Evolutionary conservation across 2,329 filamentous ascomycete species (phyloP).

Genomic region (Cercospora brassicicola): DNA sequence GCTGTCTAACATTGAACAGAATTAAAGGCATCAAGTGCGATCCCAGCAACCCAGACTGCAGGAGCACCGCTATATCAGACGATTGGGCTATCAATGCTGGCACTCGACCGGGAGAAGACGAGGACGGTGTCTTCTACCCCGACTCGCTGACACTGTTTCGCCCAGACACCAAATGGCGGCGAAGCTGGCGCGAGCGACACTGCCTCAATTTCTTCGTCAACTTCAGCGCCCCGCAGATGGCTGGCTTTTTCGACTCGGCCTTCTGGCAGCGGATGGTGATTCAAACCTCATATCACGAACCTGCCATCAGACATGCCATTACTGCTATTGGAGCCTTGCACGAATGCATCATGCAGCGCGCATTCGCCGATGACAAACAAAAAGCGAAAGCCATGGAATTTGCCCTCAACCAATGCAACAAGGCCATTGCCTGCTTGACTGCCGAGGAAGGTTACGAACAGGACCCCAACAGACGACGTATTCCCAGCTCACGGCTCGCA

Average conservation of each 20-base stretch:
- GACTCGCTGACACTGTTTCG: constrained; percentile 26
- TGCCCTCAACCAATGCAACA: constrained; percentile 37
- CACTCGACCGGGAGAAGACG: constrained; percentile 20
- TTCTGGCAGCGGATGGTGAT: constrained; percentile 40
- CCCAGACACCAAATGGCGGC: constrained; percentile 36
- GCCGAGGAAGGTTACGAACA: constrained; percentile 24
- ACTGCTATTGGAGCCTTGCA: constrained; percentile 38
- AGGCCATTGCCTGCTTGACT: constrained; percentile 36
- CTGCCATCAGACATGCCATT: constrained; percentile 38
- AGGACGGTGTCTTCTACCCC: constrained; percentile 12
- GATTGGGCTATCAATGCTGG: constrained; percentile 35
- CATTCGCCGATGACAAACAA: constrained; percentile 35
- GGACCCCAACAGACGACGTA: constrained; percentile 22
- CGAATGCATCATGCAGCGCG: constrained; percentile 38
- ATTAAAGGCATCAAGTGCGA: constrained; percentile 36
- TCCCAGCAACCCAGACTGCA: constrained; percentile 33
- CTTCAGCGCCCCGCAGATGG: constrained; percentile 43
- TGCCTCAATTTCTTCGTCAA: constrained; percentile 39
- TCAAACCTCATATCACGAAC: constrained; percentile 37
- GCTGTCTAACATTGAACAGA: constrained; percentile 15
- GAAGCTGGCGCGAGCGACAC: constrained; percentile 38
- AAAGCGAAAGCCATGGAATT: constrained; percentile 38
- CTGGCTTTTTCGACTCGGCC: constrained; percentile 37
- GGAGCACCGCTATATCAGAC: constrained; percentile 30
- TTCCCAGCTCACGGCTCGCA: constrained; percentile 32